phyloP scores from a whole-genome alignment of 2,329 filamentous ascomycete genomes.

The Fusarium pininemorale region DNA sequence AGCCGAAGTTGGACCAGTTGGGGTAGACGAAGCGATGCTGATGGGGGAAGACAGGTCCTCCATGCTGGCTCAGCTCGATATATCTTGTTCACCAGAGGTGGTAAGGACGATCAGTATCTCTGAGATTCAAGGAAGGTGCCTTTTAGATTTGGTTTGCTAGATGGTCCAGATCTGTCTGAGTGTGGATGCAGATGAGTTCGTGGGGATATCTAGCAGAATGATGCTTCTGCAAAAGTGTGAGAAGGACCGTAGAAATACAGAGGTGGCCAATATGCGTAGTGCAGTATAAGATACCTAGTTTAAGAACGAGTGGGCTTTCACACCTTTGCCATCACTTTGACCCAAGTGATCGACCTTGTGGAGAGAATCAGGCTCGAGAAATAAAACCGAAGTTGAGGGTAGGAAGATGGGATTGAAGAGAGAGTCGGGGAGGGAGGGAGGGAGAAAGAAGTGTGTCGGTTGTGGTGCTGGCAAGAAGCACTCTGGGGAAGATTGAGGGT shows the following conservation, averaged over 20 bases:
- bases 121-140: constrained; percentile 44
- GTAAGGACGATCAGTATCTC: constrained; percentile 22
- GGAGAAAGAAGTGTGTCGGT: background rate
- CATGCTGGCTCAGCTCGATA: constrained; percentile 43
- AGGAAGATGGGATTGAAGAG: background rate
- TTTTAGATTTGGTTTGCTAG: constrained; percentile 40
- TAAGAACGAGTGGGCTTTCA: constrained; percentile 27
- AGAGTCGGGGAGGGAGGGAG: background rate
- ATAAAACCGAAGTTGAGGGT: background rate
- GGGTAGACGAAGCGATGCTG: constrained; percentile 34
- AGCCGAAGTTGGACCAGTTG: constrained; percentile 35
- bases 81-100: constrained; percentile 31
- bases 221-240: constrained; percentile 14
- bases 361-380: constrained; percentile 1
- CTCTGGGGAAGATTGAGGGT: background rate
- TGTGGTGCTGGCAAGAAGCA: background rate
- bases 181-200: constrained; percentile 4
- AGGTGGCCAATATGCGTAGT: constrained; percentile 6
- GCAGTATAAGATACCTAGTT: constrained; percentile 6
- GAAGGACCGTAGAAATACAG: background rate
- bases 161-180: constrained; percentile 14
- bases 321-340: constrained; percentile 17
- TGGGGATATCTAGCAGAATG: background rate
- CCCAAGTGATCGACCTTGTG: background rate
- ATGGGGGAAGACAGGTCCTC: constrained; percentile 42